These are phyloP conservation scores for Coccomyxa subellipsoidea DNA, from an alignment of 163 green algal genomes.

Conservation along the genomic window DNA sequence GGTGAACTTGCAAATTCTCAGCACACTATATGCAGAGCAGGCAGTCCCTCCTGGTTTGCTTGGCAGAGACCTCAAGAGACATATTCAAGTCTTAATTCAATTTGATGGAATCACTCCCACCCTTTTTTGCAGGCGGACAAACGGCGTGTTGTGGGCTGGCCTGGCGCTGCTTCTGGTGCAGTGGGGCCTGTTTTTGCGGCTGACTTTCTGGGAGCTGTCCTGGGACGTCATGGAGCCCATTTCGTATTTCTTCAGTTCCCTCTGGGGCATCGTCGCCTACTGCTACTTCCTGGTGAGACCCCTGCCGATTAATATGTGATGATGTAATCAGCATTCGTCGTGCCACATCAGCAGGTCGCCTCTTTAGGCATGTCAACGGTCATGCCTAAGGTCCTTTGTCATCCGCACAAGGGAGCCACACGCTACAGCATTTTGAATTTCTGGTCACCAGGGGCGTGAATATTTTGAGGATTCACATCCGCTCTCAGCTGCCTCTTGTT, in stretches of 20 bases:
- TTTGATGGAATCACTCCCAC: too few relatives aligned
- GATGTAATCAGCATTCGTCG: background rate
- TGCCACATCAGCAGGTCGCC: conserved; percentile 12
- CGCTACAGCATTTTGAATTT: too few relatives aligned
- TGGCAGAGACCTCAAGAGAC: too few relatives aligned
- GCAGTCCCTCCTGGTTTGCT: too few relatives aligned
- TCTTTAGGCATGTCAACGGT: background rate
- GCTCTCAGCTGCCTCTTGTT: too few relatives aligned
- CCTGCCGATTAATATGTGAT: too few relatives aligned
- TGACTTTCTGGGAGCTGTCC: conserved; percentile 47
- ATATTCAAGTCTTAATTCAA: too few relatives aligned
- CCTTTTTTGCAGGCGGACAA: conserved; percentile 6
- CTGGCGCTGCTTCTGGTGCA: conserved; percentile 15
- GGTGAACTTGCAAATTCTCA: too few relatives aligned
- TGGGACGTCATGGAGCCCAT: conserved; percentile 50
- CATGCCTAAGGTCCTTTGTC: background rate
- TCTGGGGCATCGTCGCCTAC: conserved; percentile 3
- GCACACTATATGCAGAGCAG: too few relatives aligned
- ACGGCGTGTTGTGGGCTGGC: conserved; percentile 18
- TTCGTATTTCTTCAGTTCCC: background rate
- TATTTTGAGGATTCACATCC: background rate
- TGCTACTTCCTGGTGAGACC: conserved; percentile 11
- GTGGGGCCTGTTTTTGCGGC: conserved; percentile 25
- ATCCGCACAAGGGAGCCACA: too few relatives aligned
- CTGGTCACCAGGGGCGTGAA: too few relatives aligned